phyloP scores from a whole-genome alignment of 768 basidiomycete genomes.

The Kwoniella botswanensis region DNA sequence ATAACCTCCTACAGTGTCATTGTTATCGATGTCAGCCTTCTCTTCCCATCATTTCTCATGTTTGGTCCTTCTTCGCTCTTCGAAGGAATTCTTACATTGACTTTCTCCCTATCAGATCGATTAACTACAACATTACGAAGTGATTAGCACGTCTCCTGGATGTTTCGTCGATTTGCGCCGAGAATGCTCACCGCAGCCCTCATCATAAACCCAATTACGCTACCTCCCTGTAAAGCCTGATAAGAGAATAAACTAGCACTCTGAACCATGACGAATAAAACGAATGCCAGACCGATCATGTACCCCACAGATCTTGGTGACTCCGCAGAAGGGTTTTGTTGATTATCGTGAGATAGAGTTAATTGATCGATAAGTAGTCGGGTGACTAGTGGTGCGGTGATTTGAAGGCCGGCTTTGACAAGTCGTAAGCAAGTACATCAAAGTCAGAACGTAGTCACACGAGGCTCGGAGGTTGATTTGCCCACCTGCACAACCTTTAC shows the following conservation, averaged over 20 bases:
- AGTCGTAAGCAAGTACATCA: not conserved
- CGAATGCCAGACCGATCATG: slow-evolving; percentile 69
- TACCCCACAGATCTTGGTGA: slow-evolving; percentile 63
- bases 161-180: not conserved
- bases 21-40: not conserved
- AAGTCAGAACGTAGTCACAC: not conserved
- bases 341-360: slow-evolving; percentile 44
- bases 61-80: no score
- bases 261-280: slow-evolving; percentile 65
- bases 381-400: slow-evolving; percentile 37
- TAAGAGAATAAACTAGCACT: slow-evolving; percentile 20
- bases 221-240: slow-evolving; percentile 26
- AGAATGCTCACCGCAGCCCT: slow-evolving; percentile 19
- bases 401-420: slow-evolving; percentile 18
- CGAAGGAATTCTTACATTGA: slow-evolving; percentile 58
- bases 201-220: slow-evolving; percentile 30
- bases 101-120: slow-evolving; percentile 67
- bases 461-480: not conserved
- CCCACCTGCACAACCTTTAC: slow-evolving; percentile 29
- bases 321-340: slow-evolving; percentile 55
- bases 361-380: slow-evolving; percentile 31
- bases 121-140: slow-evolving; percentile 20
- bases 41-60: not conserved
- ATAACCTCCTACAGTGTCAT: slow-evolving; percentile 61
- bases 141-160: not conserved